Base-by-base conservation (phyloP, 2,329 filamentous ascomycete species). In the Raffaelea ambrosiae region DNA sequence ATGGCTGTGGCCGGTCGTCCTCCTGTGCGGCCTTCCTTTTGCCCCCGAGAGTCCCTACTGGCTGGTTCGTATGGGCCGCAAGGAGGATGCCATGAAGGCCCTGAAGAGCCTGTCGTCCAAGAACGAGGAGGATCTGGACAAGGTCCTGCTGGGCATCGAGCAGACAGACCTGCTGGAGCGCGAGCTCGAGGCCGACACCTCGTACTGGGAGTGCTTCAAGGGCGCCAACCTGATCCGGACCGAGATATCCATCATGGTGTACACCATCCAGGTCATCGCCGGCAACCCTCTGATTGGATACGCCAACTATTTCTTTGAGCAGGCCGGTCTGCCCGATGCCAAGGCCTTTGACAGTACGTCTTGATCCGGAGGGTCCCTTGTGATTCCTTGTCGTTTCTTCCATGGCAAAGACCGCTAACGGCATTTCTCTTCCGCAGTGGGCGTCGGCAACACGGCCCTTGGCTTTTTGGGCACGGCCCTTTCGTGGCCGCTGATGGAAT, bases 141-240 rank as follows among this genome's bases (percentile, higher is more conserved):
- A 31, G 19, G 62, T 71, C 5, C 11, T 44, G 11, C 11, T 18
- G 19, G 20, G 8, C 14, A 44, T 41, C n/a, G 20, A 29, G 21
- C 39, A 46, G 21, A 31, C 38, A 1, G 29, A 39, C 35, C 9
- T 21, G 23, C 23, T 42, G 11, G 57, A 53, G 39, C 53, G 46
- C 23, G 58, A 48, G 22, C 35, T 46, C 9, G 23, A 53, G 16
- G 46, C 50, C 7, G 55, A 53, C 22, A 51, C 58, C 22, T 53
- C 53, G 0, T 44, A 60, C 55, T 52, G 53, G 14, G 72, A 79
- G 56, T 74, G 72, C 56, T 79, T 81, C 64, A 67, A 63, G 33
- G 72, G 72, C 5, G 55, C 68, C 26, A 71, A 81, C 54, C 62
- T 72, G 1, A 67, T 72, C n/a, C 65, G 76, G 18, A 77, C 74